phyloP scores from a whole-genome alignment of 208 protist species.

The Trypanosoma lewisi region DNA sequence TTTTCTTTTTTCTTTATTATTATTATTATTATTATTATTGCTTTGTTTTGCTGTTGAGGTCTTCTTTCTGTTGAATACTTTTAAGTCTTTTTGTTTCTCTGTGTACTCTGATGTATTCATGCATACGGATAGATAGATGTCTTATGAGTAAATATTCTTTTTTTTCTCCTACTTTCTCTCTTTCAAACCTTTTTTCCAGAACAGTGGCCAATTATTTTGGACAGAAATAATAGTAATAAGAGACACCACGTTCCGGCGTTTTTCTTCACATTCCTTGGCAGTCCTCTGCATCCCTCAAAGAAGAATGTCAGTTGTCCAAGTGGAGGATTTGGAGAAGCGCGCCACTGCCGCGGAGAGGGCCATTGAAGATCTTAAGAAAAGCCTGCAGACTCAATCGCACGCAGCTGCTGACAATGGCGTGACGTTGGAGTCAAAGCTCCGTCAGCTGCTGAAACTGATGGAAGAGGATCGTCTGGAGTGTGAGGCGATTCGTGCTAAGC shows the following conservation, averaged over 20 bases:
- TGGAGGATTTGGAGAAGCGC: conserved; percentile 56
- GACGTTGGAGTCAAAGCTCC: conserved; percentile 37
- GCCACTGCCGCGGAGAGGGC: conserved; percentile 44
- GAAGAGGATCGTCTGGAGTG: conserved; percentile 73
- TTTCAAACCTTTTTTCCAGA: too few relatives aligned
- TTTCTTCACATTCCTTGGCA: not conserved
- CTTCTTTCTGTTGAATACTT: too few relatives aligned
- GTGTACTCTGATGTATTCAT: too few relatives aligned
- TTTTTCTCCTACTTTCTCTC: too few relatives aligned
- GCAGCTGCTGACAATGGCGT: conserved; percentile 8
- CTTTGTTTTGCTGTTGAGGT: too few relatives aligned
- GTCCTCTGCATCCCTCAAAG: not conserved
- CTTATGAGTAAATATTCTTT: too few relatives aligned
- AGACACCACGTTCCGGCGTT: conserved; percentile 20
- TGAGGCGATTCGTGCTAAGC: conserved; percentile 70
- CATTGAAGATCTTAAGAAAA: conserved; percentile 39
- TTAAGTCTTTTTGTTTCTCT: too few relatives aligned
- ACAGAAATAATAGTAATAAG: too few relatives aligned
- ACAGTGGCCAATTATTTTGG: too few relatives aligned
- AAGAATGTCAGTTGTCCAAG: conserved; percentile 14
- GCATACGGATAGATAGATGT: too few relatives aligned
- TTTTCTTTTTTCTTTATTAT: too few relatives aligned
- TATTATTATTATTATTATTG: too few relatives aligned
- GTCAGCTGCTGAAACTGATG: conserved; percentile 58
- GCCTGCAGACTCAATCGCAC: conserved; percentile 15